These are phyloP conservation scores for Xerophyta viscosa DNA, from an alignment of 106 monocot species.

Conservation along the genomic window DNA sequence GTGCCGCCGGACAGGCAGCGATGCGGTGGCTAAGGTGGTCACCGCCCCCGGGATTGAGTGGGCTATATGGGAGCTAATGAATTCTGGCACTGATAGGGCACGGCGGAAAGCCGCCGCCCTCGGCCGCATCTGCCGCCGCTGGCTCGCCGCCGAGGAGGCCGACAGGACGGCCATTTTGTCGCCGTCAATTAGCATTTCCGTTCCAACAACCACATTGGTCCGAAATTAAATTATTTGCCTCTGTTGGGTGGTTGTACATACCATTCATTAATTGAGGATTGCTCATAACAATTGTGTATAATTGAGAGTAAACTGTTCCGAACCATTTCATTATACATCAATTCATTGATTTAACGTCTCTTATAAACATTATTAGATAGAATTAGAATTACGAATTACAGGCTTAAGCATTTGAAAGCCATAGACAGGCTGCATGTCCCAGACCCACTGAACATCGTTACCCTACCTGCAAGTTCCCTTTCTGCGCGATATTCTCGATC, in stretches of 20 bases:
- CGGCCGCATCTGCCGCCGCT: slow-evolving; percentile 55
- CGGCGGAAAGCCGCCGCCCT: slow-evolving; percentile 73
- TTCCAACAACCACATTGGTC: neutral
- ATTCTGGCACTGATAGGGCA: slow-evolving; percentile 57
- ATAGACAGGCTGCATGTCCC: no score
- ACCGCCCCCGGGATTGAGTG: slow-evolving; percentile 61
- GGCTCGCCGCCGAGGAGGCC: slow-evolving; percentile 27
- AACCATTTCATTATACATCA: no score
- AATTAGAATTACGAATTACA: no score
- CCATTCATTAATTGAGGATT: no score
- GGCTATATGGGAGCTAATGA: slow-evolving; percentile 74
- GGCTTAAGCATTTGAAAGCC: no score
- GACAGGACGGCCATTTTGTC: slow-evolving; percentile 10
- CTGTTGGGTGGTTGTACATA: neutral
- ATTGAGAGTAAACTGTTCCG: no score
- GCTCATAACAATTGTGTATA: no score
- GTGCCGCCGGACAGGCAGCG: slow-evolving; percentile 25
- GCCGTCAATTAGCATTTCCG: neutral
- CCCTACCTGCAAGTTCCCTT: no score
- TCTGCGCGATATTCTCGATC: no score
- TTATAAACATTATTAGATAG: no score
- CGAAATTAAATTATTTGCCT: slow-evolving; percentile 1
- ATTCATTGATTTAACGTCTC: no score
- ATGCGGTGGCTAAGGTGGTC: slow-evolving; percentile 28
- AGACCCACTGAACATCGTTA: no score